These are phyloP conservation scores for Phaffia tasmanica DNA, from an alignment of 768 basidiomycete genomes.

Conservation along the genomic window DNA sequence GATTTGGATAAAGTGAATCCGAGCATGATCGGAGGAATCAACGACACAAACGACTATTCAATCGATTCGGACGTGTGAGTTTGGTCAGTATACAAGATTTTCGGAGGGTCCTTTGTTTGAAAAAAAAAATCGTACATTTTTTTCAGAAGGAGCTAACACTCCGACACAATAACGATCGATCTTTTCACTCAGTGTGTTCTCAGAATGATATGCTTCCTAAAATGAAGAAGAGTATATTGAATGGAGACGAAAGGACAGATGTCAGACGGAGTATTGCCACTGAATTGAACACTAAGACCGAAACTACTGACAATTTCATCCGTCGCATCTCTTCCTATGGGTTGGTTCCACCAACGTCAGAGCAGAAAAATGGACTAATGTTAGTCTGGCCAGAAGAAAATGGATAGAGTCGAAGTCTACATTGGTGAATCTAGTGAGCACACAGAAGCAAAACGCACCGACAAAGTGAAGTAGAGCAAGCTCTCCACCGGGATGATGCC, in stretches of 20 bases:
- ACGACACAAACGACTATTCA: slow-evolving; percentile 38
- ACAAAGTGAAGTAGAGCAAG: slow-evolving; percentile 88
- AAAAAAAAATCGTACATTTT: slow-evolving; percentile 1
- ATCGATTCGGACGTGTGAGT: background rate
- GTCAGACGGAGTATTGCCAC: no score
- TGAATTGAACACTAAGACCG: no score
- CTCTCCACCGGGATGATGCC: slow-evolving; percentile 75
- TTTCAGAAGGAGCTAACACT: background rate
- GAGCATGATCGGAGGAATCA: slow-evolving; percentile 72
- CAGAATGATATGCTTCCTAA: slow-evolving; percentile 66
- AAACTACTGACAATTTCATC: slow-evolving; percentile 55
- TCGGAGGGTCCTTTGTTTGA: background rate
- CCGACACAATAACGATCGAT: slow-evolving; percentile 37
- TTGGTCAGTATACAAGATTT: background rate
- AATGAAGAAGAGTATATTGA: no score
- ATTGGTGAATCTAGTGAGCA: no score
- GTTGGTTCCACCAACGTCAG: background rate
- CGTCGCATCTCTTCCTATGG: slow-evolving; percentile 63
- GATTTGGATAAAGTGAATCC: slow-evolving; percentile 44
- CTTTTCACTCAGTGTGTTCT: slow-evolving; percentile 46
- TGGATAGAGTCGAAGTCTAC: no score
- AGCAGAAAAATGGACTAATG: background rate
- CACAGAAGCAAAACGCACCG: slow-evolving; percentile 35
- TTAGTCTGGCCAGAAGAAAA: no score
- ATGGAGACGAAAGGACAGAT: no score